Evolutionary conservation across 441 rosid genomes (phyloP).

Genomic region (Syzygium malaccense): DNA sequence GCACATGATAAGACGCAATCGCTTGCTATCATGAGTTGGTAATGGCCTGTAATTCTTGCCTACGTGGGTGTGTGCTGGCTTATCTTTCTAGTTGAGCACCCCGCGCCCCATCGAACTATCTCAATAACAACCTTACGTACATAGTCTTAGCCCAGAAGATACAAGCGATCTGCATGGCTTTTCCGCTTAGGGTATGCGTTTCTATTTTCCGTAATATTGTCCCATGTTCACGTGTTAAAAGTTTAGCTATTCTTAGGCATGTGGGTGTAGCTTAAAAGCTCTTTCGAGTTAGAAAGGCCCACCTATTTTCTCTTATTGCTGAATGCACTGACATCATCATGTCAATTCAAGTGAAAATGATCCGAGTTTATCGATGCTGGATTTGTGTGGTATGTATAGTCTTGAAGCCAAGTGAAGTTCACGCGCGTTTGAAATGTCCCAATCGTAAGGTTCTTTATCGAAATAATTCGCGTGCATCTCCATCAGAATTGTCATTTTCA

Average conservation of each 20-base stretch:
- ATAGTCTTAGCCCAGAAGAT: not conserved
- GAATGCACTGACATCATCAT: not conserved
- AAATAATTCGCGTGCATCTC: not conserved
- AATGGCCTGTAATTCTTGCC: not conserved
- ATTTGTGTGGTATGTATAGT: not conserved
- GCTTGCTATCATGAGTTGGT: conserved; percentile 4
- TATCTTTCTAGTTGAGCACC: not conserved
- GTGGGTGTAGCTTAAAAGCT: not conserved
- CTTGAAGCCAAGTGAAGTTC: not conserved
- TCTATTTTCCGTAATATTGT: not conserved
- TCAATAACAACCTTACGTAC: not conserved
- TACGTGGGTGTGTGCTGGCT: not conserved
- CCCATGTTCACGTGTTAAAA: not conserved
- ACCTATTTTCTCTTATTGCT: not conserved
- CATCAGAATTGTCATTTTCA: not conserved
- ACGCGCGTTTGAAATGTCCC: not conserved
- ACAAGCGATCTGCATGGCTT: not conserved
- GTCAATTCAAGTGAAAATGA: not conserved
- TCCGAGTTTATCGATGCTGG: not conserved
- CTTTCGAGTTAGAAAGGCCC: not conserved
- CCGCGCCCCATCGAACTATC: not conserved
- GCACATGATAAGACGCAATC: conserved; percentile 1
- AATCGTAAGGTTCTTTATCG: not conserved
- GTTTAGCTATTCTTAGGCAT: not conserved
- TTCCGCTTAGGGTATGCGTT: not conserved